Evolutionary conservation across 1,284 basidiomycete species (phyloP).

Genomic region (Dichomitus squalens): DNA sequence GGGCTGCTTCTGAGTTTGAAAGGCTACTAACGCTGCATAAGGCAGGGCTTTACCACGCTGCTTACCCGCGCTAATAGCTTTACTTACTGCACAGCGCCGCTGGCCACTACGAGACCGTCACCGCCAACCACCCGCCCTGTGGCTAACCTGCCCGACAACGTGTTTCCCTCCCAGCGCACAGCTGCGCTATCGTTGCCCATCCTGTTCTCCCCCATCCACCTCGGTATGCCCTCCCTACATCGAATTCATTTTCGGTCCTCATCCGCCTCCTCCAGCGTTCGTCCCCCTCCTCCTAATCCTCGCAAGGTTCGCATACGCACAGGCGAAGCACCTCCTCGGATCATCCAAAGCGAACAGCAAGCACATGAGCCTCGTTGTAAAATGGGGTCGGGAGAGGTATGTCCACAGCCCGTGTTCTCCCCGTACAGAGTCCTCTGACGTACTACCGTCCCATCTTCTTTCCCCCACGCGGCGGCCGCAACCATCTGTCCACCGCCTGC

Average conservation of each 20-base stretch:
- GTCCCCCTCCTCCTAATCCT: conserved; percentile 36
- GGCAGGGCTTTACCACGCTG: conserved; percentile 21
- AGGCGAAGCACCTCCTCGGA: conserved; percentile 29
- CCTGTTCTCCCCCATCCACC: conserved; percentile 30
- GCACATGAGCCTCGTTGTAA: conserved; percentile 56
- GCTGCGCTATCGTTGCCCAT: conserved; percentile 20
- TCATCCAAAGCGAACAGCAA: conserved; percentile 21
- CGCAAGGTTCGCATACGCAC: conserved; percentile 34
- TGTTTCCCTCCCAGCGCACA: conserved; percentile 14
- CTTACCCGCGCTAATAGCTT: no score
- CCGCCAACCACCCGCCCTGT: background rate
- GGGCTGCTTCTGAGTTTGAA: conserved; percentile 2
- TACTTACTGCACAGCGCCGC: no score
- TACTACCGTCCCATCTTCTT: conserved; percentile 9
- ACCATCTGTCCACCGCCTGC: conserved; percentile 1
- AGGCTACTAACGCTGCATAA: background rate
- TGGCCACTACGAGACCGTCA: no score
- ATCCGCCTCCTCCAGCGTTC: conserved; percentile 15
- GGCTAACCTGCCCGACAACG: conserved; percentile 2
- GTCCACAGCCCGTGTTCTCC: conserved; percentile 19
- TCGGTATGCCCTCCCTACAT: conserved; percentile 23
- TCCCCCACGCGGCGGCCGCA: conserved; percentile 4
- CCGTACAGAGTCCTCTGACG: conserved; percentile 14
- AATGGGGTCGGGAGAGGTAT: conserved; percentile 64
- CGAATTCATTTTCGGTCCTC: conserved; percentile 8